A percentile compares a stretch with the other conserved stretches of the same genome.
phyloP scores from a whole-genome alignment of 2,329 filamentous ascomycete genomes.

The Diaporthe helianthi region DNA sequence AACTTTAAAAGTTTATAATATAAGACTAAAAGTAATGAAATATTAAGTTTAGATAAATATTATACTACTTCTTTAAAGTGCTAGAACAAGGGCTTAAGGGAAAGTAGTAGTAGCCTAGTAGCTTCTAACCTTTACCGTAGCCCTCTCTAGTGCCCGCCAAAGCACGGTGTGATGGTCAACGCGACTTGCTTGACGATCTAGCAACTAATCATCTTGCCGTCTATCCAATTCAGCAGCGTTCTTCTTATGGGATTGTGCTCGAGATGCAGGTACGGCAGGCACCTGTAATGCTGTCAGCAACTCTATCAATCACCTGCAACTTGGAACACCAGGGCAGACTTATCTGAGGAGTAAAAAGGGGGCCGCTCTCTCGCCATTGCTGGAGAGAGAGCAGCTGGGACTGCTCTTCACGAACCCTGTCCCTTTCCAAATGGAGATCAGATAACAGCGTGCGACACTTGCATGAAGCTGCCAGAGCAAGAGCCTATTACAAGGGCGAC shows the following conservation, averaged over 20 bases:
- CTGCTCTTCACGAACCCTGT: slow-evolving; percentile 48
- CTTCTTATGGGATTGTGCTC: background rate
- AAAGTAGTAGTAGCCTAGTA: too few relatives aligned
- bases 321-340: slow-evolving; percentile 45
- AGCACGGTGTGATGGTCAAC: too few relatives aligned
- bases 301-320: slow-evolving; percentile 11
- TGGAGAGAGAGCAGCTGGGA: slow-evolving; percentile 58
- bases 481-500: slow-evolving; percentile 36
- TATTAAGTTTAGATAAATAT: too few relatives aligned
- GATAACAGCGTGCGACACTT: slow-evolving; percentile 33
- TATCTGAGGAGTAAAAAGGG: slow-evolving; percentile 56
- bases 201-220: background rate
- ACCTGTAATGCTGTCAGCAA: slow-evolving; percentile 39
- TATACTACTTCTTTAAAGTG: too few relatives aligned
- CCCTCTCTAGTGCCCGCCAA: too few relatives aligned
- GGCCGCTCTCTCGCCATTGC: slow-evolving; percentile 58
- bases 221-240: background rate
- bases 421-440: slow-evolving; percentile 42
- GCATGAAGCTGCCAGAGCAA: slow-evolving; percentile 35
- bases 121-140: too few relatives aligned
- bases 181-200: too few relatives aligned
- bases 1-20: too few relatives aligned
- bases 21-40: too few relatives aligned
- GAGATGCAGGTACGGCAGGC: background rate
- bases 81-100: too few relatives aligned